Evolutionary conservation across 108 stramenopile species (phyloP).

Genomic region (Skeletonema potamos): DNA sequence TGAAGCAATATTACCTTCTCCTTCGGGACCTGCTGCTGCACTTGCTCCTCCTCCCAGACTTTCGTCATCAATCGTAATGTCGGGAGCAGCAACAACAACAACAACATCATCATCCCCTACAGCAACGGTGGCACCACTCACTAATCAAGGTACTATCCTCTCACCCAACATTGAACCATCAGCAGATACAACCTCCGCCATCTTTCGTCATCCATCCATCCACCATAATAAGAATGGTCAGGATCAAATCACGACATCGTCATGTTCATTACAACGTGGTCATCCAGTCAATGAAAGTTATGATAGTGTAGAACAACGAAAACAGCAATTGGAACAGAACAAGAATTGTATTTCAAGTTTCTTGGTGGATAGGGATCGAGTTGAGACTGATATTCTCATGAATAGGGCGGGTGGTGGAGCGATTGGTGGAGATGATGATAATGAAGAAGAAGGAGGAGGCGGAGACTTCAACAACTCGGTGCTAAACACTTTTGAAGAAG

Average conservation of each 20-base stretch:
- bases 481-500: background rate
- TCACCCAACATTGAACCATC: background rate
- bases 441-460: background rate
- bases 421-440: background rate
- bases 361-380: background rate
- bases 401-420: background rate
- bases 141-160: background rate
- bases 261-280: conserved; percentile 8
- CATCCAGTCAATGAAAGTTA: conserved; percentile 14
- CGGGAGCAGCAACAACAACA: too few species aligned
- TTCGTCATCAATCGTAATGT: too few species aligned
- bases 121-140: background rate
- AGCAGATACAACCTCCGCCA: background rate
- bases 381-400: background rate
- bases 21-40: background rate
- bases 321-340: background rate
- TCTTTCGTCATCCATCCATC: conserved; percentile 10
- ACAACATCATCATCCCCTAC: too few species aligned
- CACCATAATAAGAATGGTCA: background rate
- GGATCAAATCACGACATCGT: background rate
- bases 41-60: background rate
- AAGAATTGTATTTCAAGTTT: background rate
- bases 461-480: background rate
- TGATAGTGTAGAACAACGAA: conserved; percentile 4
- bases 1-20: background rate